Evolutionary conservation across 495 filamentous ascomycete genomes (phyloP).

Genomic region (Elasticomyces elasticus): DNA sequence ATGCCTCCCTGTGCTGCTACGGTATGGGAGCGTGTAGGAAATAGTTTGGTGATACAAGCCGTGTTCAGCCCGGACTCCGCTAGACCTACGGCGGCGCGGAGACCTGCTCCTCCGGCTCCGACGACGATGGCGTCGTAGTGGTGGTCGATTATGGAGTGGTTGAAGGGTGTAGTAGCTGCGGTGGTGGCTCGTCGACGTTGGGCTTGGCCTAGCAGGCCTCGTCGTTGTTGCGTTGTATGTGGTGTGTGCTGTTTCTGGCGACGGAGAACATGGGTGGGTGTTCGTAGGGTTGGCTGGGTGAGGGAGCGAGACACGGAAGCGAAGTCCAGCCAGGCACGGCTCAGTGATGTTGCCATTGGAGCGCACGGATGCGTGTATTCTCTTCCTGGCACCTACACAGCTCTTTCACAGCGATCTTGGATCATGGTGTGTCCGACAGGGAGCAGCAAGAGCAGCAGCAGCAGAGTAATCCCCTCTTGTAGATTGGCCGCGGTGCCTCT

Average conservation of each 20-base stretch:
- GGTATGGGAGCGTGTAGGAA: conserved; percentile 91
- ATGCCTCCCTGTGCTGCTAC: conserved; percentile 92
- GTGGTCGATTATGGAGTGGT: conserved; percentile 77
- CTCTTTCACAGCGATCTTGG: too few species aligned
- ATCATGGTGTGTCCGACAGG: too few species aligned
- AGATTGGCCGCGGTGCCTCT: too few species aligned
- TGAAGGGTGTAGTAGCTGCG: conserved; percentile 26
- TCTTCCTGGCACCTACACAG: too few species aligned
- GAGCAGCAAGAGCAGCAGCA: too few species aligned
- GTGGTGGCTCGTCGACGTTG: conserved; percentile 19
- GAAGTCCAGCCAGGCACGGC: conserved; percentile 3
- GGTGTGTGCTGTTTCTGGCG: background rate
- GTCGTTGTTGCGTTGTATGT: conserved; percentile 5
- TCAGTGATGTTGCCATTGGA: conserved; percentile 5
- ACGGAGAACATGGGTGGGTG: background rate
- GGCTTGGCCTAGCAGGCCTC: conserved; percentile 9
- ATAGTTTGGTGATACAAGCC: conserved; percentile 88
- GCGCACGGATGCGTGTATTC: too few species aligned
- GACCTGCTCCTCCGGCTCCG: conserved; percentile 85
- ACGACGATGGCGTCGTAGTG: conserved; percentile 78
- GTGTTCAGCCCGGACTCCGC: conserved; percentile 98
- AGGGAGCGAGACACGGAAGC: background rate
- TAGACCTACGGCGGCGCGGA: conserved; percentile 90
- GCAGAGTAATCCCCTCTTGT: too few species aligned
- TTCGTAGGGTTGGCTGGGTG: background rate